phyloP scores from a whole-genome alignment of 2,329 filamentous ascomycete species.

The Penicillium decumbens region DNA sequence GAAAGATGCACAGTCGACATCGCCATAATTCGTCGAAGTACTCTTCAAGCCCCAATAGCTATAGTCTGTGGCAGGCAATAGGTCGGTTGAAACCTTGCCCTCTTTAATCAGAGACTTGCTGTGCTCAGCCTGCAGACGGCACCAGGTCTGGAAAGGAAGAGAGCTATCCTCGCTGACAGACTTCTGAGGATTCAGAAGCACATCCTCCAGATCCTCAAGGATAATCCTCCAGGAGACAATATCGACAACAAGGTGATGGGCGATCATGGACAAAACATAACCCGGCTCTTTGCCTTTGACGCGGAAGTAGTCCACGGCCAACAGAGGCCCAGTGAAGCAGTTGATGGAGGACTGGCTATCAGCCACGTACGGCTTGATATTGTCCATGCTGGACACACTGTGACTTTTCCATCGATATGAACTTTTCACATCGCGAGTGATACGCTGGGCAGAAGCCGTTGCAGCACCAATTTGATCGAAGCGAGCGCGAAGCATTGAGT shows the following conservation, averaged over 20 bases:
- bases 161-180: constrained; percentile 20
- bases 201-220: constrained; percentile 37
- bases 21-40: constrained; percentile 31
- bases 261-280: constrained; percentile 33
- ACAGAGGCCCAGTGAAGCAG: constrained; percentile 36
- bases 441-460: constrained; percentile 24
- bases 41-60: constrained; percentile 35
- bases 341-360: constrained; percentile 34
- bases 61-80: constrained; percentile 30
- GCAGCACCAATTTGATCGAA: constrained; percentile 22
- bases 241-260: constrained; percentile 38
- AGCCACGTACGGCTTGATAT: constrained; percentile 24
- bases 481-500: constrained; percentile 39
- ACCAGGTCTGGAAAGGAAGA: constrained; percentile 39
- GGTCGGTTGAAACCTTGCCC: constrained; percentile 11
- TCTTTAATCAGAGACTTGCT: constrained; percentile 14
- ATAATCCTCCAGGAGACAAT: constrained; percentile 42
- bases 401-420: constrained; percentile 30
- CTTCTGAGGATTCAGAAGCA: constrained; percentile 30
- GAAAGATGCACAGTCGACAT: constrained; percentile 34
- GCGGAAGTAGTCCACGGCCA: constrained; percentile 43
- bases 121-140: constrained; percentile 29
- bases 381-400: constrained; percentile 13
- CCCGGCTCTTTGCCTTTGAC: constrained; percentile 30
- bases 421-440: constrained; percentile 27